A percentile compares a stretch with the other conserved stretches of the same genome.
Evolutionary conservation across 2,329 filamentous ascomycete genomes (phyloP).

Genomic region (Tolypocladium tundrense): DNA sequence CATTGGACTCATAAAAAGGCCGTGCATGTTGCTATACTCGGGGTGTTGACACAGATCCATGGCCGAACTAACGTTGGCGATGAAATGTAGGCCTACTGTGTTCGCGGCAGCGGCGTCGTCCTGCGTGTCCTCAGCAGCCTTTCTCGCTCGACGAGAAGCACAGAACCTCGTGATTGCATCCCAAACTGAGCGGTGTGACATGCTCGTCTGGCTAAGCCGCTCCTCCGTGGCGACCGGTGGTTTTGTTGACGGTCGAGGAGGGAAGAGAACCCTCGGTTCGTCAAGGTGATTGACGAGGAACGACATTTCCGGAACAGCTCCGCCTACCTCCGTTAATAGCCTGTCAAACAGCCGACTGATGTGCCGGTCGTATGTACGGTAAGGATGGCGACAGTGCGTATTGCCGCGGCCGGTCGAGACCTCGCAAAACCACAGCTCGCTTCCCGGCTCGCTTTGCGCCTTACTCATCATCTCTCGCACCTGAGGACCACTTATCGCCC

Average conservation of each 20-base stretch:
- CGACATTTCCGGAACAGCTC: slow-evolving; percentile 22
- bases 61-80: slow-evolving; percentile 14
- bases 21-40: slow-evolving; percentile 32
- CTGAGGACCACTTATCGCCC: slow-evolving; percentile 24
- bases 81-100: slow-evolving; percentile 20
- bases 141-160: background rate
- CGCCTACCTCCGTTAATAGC: slow-evolving; percentile 13
- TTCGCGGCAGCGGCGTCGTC: background rate
- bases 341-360: slow-evolving; percentile 20
- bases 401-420: slow-evolving; percentile 14
- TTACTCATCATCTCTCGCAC: slow-evolving; percentile 16
- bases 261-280: slow-evolving; percentile 31
- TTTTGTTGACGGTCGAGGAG: background rate
- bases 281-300: slow-evolving; percentile 38
- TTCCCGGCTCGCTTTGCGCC: slow-evolving; percentile 9
- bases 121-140: background rate
- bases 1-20: slow-evolving; percentile 31
- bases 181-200: slow-evolving; percentile 20
- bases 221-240: background rate
- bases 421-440: slow-evolving; percentile 27
- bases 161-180: slow-evolving; percentile 14
- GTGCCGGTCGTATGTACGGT: slow-evolving; percentile 22
- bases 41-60: slow-evolving; percentile 33
- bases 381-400: slow-evolving; percentile 23
- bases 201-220: slow-evolving; percentile 13